phyloP scores from a whole-genome alignment of 2,329 filamentous ascomycete species.

The Alternaria dauci region DNA sequence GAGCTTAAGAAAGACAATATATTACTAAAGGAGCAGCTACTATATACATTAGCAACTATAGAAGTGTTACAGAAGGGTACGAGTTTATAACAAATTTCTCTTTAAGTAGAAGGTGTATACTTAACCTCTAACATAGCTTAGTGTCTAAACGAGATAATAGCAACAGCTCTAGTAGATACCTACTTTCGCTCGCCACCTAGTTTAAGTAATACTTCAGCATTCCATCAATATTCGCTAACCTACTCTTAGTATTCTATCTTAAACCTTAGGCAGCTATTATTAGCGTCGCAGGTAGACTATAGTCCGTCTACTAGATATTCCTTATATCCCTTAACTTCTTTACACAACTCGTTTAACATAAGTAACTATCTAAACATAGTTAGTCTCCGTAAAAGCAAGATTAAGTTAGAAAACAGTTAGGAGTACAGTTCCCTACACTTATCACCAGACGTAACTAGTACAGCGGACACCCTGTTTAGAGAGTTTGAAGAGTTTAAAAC shows the following conservation, averaged over 20 bases:
- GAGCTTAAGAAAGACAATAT: conserved; percentile 8
- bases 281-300: conserved; percentile 8
- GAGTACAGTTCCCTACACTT: conserved; percentile 15
- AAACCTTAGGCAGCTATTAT: conserved; percentile 1
- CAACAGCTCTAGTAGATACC: background rate
- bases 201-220: conserved; percentile 1
- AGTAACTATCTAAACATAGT: background rate
- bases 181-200: background rate
- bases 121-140: conserved; percentile 15
- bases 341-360: conserved; percentile 4
- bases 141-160: conserved; percentile 1
- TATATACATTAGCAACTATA: conserved; percentile 12
- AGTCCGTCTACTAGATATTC: conserved; percentile 5
- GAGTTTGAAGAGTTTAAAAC: background rate
- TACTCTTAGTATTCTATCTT: background rate
- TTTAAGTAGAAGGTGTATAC: conserved; percentile 8
- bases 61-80: conserved; percentile 15
- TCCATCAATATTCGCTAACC: conserved; percentile 6
- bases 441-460: conserved; percentile 13
- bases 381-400: background rate
- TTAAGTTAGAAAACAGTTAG: conserved; percentile 8
- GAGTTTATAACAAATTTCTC: conserved; percentile 7
- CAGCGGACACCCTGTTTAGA: background rate
- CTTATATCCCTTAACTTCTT: conserved; percentile 5
- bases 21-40: conserved; percentile 10